A percentile compares a stretch with the other conserved stretches of the same genome.
Conservation (phyloP, 75 land plant species). For the Selaginella moellendorffii region DNA sequence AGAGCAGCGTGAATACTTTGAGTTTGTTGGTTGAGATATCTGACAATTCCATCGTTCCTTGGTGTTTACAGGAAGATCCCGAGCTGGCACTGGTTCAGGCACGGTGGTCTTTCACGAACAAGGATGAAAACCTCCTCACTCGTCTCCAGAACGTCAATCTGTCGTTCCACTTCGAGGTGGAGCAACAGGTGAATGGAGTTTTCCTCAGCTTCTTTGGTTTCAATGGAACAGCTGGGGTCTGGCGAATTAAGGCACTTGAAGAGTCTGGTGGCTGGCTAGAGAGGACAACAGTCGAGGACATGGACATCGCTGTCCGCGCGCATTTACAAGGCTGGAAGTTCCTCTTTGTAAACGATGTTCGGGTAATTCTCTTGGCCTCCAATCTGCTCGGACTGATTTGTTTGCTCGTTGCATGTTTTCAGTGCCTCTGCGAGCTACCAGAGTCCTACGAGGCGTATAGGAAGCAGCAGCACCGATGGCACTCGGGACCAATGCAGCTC, state of each 20-base stretch:
- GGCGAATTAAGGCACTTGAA: slow-evolving; percentile 77
- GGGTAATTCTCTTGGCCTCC: slow-evolving; percentile 20
- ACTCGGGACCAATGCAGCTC: slow-evolving; percentile 90
- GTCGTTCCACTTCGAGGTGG: slow-evolving; percentile 72
- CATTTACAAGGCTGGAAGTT: slow-evolving; percentile 81
- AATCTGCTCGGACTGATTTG: not conserved
- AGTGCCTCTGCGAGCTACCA: slow-evolving; percentile 76
- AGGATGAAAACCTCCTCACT: slow-evolving; percentile 66
- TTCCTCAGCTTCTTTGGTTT: slow-evolving; percentile 74
- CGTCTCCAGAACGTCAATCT: slow-evolving; percentile 69
- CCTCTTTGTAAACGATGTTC: slow-evolving; percentile 63
- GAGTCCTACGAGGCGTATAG: slow-evolving; percentile 87
- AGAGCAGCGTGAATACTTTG: not conserved
- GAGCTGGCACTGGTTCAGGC: slow-evolving; percentile 74
- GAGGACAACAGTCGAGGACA: slow-evolving; percentile 78
- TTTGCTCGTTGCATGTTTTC: slow-evolving; percentile 8
- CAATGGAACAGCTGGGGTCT: slow-evolving; percentile 75
- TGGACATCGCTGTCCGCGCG: slow-evolving; percentile 82
- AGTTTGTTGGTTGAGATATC: not conserved
- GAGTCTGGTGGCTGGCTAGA: slow-evolving; percentile 82
- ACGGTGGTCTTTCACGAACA: slow-evolving; percentile 74
- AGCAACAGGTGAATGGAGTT: slow-evolving; percentile 82
- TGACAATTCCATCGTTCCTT: not conserved
- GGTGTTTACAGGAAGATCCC: slow-evolving; percentile 50
- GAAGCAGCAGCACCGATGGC: slow-evolving; percentile 90